phyloP scores from a whole-genome alignment of 1,284 basidiomycete genomes.

The Trichosporon ovoides region DNA sequence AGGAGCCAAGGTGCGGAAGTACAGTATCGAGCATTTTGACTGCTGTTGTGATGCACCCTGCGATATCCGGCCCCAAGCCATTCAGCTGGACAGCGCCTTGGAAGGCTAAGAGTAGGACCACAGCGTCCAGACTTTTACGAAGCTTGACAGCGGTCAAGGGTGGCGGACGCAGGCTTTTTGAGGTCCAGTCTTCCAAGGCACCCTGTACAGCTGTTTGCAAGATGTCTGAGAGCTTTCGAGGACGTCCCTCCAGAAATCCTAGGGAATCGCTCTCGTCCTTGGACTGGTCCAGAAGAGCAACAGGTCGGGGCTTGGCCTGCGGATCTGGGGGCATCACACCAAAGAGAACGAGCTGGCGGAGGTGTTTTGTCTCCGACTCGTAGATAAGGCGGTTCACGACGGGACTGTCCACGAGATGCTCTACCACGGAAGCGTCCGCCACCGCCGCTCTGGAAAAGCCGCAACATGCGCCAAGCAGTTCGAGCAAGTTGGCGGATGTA shows the following conservation, averaged over 20 bases:
- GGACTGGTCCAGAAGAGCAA: no score
- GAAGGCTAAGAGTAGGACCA: slow-evolving; percentile 61
- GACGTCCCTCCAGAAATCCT: slow-evolving; percentile 48
- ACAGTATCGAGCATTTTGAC: slow-evolving; percentile 19
- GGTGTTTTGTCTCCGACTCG: slow-evolving; percentile 56
- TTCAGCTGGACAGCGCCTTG: slow-evolving; percentile 63
- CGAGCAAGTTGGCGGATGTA: slow-evolving; percentile 59
- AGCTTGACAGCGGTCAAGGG: slow-evolving; percentile 57
- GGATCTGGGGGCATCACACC: slow-evolving; percentile 57
- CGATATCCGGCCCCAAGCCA: slow-evolving; percentile 51
- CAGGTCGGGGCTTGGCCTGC: neutral
- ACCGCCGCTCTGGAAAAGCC: slow-evolving; percentile 44
- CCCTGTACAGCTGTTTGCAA: slow-evolving; percentile 59
- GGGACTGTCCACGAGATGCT: slow-evolving; percentile 59
- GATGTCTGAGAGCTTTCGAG: slow-evolving; percentile 62
- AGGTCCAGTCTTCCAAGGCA: slow-evolving; percentile 55
- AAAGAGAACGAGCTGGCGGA: slow-evolving; percentile 65
- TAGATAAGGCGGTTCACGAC: slow-evolving; percentile 60
- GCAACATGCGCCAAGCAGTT: slow-evolving; percentile 60
- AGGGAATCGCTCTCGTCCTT: slow-evolving; percentile 41
- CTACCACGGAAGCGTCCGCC: slow-evolving; percentile 15
- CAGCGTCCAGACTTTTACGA: slow-evolving; percentile 64
- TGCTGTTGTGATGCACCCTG: slow-evolving; percentile 18
- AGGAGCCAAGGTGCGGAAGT: slow-evolving; percentile 13
- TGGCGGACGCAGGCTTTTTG: slow-evolving; percentile 11